Base-by-base conservation (phyloP, 192 early-diverging fungal species). In the Backusella liffmaniae region DNA sequence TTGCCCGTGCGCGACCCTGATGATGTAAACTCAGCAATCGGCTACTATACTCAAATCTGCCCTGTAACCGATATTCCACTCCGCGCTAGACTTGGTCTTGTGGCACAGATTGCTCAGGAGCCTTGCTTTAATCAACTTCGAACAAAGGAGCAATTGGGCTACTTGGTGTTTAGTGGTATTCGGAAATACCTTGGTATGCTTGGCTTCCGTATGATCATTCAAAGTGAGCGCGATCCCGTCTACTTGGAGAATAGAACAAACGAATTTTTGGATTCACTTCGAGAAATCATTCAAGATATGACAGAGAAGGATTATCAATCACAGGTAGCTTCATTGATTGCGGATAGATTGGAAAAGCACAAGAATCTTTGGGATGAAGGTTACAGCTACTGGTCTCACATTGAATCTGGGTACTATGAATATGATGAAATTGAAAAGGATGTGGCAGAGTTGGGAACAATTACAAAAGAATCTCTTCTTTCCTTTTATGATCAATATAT, bases 121-220 rank as follows among this genome's bases (percentile, higher is more conserved):
- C 95, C 96, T 16, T 93, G 88, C 70, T 97, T 97, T 80, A 88
- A 97, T 81, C 91, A 96, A 76, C 86, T 97, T 34, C 86, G 97
- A 13, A 99, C 96, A 18, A 92, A 94, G 69, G 92, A 93, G 77
- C 90, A 93, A 73, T 81, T 94, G 10, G 94, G 94, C 2, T 93
- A 93, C 76, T 82, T 90, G 26, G 89, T 92, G 6, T 82, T 81
- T 59, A 86, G 88, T 73, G 85, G 82, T 18, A 56, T 84, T 15
- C 83, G 83, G 46, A 87, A 84, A 77, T 79, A 82, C 46, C 84
- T 88, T 41, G 89, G 91, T 3, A 82, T 84, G 34, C 87, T 92
- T 71, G 89, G 90, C 12, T 83, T 95, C 70, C 80, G 90, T 6
- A 74, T 97, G 37, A 83, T 94, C 16, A 86, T 99, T 35, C 96